Percentiles rank a stretch among this genome's conserved stretches.
Conservation (phyloP, 140 eudicot species). For the Cichorium intybus region DNA sequence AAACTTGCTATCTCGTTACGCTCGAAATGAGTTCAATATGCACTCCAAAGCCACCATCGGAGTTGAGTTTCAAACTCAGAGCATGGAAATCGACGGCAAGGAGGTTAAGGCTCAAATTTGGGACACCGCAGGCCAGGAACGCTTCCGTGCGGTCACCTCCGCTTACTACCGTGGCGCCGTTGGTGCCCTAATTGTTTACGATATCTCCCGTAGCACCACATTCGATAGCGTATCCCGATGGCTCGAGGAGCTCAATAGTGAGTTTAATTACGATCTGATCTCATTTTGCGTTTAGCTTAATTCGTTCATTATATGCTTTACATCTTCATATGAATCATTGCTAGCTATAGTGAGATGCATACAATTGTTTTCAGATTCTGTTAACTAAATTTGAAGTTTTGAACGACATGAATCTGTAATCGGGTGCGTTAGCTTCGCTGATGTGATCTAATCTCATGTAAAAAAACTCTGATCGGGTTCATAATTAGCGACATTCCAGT, state of each 20-base stretch:
- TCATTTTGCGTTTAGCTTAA: neutral
- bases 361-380: neutral
- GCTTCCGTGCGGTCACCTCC: conserved; percentile 62
- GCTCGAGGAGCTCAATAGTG: conserved; percentile 60
- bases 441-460: neutral
- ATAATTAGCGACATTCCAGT: neutral
- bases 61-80: conserved; percentile 60
- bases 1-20: conserved; percentile 47
- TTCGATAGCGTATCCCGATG: conserved; percentile 47
- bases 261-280: conserved; percentile 15
- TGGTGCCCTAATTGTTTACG: conserved; percentile 55
- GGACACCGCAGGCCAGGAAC: conserved; percentile 67
- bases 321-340: conserved; percentile 4
- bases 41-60: conserved; percentile 61
- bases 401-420: neutral
- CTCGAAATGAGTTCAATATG: conserved; percentile 51
- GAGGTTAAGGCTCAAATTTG: conserved; percentile 63
- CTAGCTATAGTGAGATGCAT: conserved; percentile 17
- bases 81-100: conserved; percentile 53
- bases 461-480: neutral
- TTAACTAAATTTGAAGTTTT: neutral
- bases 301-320: neutral
- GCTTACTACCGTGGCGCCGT: conserved; percentile 67
- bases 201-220: conserved; percentile 38
- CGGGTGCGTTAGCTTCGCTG: neutral